These are phyloP conservation scores for Botrytis fragariae DNA, from an alignment of 2,329 filamentous ascomycete genomes.

Conservation along the genomic window DNA sequence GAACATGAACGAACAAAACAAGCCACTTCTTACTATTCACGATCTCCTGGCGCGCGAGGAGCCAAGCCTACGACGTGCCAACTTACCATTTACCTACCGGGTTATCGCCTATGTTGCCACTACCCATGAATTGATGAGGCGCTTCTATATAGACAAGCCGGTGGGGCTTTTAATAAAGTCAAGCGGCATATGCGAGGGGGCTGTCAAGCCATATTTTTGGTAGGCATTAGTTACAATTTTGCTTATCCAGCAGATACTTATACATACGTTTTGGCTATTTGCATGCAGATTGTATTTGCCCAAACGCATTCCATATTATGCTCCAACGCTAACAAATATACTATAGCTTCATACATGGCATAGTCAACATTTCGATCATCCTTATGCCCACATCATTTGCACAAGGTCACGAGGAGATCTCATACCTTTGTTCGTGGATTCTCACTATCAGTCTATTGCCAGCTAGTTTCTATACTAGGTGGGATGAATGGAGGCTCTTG, in stretches of 20 bases:
- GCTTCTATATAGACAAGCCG: neutral
- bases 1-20: neutral
- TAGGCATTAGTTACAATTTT: neutral
- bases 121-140: no score
- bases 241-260: neutral
- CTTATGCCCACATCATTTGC: neutral
- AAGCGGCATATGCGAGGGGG: neutral
- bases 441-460: neutral
- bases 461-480: fast-evolving
- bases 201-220: neutral
- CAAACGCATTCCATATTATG: neutral
- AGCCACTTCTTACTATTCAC: neutral
- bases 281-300: neutral
- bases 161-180: neutral
- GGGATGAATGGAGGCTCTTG: neutral
- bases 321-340: neutral
- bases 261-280: neutral
- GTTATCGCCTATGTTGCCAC: neutral
- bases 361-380: neutral
- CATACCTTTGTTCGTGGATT: neutral
- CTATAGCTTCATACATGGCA: neutral
- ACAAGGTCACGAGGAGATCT: neutral
- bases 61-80: neutral
- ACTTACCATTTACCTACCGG: neutral
- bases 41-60: neutral